Base-by-base conservation (phyloP, 345 rosid genomes). In the Boechera divaricarpa region DNA sequence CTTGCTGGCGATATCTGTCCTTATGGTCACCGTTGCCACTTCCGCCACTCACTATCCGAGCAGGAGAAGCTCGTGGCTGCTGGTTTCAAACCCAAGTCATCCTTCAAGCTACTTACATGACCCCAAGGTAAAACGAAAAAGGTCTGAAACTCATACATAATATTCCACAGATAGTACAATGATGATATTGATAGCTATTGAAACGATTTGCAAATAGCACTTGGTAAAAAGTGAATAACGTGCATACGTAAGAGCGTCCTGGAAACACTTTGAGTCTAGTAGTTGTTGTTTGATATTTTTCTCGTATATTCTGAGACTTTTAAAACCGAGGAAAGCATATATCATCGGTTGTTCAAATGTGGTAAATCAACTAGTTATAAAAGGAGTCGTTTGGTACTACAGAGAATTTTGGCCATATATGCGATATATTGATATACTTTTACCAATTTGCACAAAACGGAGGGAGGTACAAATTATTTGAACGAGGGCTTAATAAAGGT, bases 11-110 rank as follows among this genome's bases (percentile, higher is more conserved):
- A 78, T 47, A 73, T 21, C 44, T 95, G 99, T 72, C 98, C 97
- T 3, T 95, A 92, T 36, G 97, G 99, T 59, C 98, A 92, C 75
- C 85, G 99, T 54, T 95, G 98, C 86, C 99, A 92, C 74, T 95
- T 95, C 86, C 94, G 93, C 28, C 98, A 92, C 85, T 82, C 92
- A 47, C 90, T 95, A 32, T 83, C 94, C 5, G 96, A 88, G 65
- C 87, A 89, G 63, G 99, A 95, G 58, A 84, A 61, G 75, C 60
- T 72, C 79, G 44, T 70, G 56, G 52, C 83, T 18, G 52, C 79
- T 8, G 83, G 74, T 38, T 73, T 48, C 70, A 54, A 73, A 45
- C 52, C 82, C 58, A 73, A 67, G 66, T 26, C 62, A 4, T 55
- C 70, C 60, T 47, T 79, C 61, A 79, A 73, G 74, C 70, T 73